phyloP scores from a whole-genome alignment of 2,329 filamentous ascomycete genomes.

The Plenodomus tracheiphilus region DNA sequence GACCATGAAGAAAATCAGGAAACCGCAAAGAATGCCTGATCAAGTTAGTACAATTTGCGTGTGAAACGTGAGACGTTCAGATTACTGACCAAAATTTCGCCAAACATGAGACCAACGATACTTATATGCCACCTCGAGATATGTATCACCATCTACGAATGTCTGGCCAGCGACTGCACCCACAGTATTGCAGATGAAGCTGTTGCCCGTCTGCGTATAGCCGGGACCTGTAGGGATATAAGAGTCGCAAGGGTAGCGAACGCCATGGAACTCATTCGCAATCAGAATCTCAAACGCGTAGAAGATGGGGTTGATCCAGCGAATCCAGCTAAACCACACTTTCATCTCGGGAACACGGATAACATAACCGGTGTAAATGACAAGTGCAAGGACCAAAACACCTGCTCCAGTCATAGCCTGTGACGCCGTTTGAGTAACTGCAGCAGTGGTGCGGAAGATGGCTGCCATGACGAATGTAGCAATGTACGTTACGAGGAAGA shows the following conservation, averaged over 20 bases:
- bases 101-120: constrained; percentile 52
- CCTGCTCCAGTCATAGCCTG: constrained; percentile 60
- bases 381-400: constrained; percentile 63
- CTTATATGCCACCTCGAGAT: constrained; percentile 30
- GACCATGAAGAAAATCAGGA: constrained; percentile 65
- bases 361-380: constrained; percentile 70
- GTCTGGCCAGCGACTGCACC: constrained; percentile 46
- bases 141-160: constrained; percentile 47
- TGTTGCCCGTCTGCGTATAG: constrained; percentile 23
- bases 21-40: constrained; percentile 64
- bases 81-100: constrained; percentile 58
- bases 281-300: constrained; percentile 81
- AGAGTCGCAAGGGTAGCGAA: constrained; percentile 38
- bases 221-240: constrained; percentile 47
- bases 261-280: constrained; percentile 66
- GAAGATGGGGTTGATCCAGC: constrained; percentile 72
- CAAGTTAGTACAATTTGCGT: background rate
- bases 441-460: constrained; percentile 78
- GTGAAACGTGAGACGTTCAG: background rate
- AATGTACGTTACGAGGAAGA: constrained; percentile 61
- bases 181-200: constrained; percentile 44
- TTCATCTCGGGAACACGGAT: constrained; percentile 65
- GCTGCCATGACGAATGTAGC: constrained; percentile 74
- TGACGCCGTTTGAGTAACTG: constrained; percentile 68
- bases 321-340: constrained; percentile 46